Evolutionary conservation across 2,329 filamentous ascomycete genomes (phyloP).

Genomic region (Aspergillus pseudoterreus): DNA sequence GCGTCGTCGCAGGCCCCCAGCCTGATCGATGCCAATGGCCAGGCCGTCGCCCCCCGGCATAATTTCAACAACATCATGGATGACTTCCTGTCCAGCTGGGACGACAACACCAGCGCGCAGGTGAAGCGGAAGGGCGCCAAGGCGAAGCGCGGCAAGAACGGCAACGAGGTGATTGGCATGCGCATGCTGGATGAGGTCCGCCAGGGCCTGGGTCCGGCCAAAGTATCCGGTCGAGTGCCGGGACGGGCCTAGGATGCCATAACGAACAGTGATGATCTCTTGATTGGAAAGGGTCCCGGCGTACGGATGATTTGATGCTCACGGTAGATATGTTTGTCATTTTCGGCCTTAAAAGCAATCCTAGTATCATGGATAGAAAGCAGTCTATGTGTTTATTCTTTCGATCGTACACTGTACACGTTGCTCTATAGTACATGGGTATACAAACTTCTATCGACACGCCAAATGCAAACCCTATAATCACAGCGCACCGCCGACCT

Average conservation of each 20-base stretch:
- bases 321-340: neutral
- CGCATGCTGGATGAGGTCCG: constrained; percentile 90
- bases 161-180: constrained; percentile 74
- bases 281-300: constrained; percentile 8
- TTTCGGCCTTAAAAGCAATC: neutral
- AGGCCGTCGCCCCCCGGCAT: constrained; percentile 57
- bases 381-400: too few species aligned
- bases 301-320: constrained; percentile 2
- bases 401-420: neutral
- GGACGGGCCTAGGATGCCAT: constrained; percentile 27
- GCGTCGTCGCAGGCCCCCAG: constrained; percentile 60
- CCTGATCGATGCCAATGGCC: constrained; percentile 36
- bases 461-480: constrained; percentile 9
- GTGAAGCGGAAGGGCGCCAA: constrained; percentile 43
- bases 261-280: constrained; percentile 19
- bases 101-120: constrained; percentile 40
- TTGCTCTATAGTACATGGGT: constrained; percentile 11
- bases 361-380: too few species aligned
- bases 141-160: constrained; percentile 69
- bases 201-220: constrained; percentile 71
- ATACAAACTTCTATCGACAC: constrained; percentile 9
- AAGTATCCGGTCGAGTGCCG: constrained; percentile 44
- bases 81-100: constrained; percentile 73
- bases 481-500: constrained; percentile 82
- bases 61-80: constrained; percentile 92